These are phyloP conservation scores for Kwoniella mangroviensis DNA, from an alignment of 768 basidiomycete species.

Conservation along the genomic window DNA sequence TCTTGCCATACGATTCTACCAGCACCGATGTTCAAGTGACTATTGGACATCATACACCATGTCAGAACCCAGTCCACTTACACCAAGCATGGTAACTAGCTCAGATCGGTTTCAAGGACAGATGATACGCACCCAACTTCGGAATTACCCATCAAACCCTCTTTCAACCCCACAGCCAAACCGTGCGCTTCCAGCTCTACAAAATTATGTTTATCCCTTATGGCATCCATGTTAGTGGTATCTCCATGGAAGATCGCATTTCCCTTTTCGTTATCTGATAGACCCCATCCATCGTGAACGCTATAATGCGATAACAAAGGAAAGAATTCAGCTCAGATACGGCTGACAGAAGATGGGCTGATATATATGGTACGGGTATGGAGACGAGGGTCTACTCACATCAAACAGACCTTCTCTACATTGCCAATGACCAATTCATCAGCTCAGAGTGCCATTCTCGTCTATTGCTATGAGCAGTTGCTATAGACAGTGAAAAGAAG, in stretches of 20 bases:
- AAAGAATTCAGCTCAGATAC: too few species aligned
- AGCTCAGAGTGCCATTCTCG: not conserved
- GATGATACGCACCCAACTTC: constrained; percentile 86
- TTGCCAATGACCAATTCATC: not conserved
- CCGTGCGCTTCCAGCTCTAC: constrained; percentile 81
- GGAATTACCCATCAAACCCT: constrained; percentile 96
- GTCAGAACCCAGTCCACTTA: too few species aligned
- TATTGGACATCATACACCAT: too few species aligned
- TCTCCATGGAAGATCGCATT: constrained; percentile 84
- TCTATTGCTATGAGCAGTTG: not conserved
- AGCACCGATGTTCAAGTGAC: constrained; percentile 92
- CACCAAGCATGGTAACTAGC: too few species aligned
- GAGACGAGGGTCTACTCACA: constrained; percentile 63
- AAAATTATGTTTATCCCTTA: constrained; percentile 75
- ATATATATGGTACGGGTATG: too few species aligned
- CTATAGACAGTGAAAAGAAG: not conserved
- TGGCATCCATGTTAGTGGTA: constrained; percentile 86
- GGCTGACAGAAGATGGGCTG: too few species aligned
- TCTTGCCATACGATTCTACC: constrained; percentile 97
- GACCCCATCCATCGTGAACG: constrained; percentile 97
- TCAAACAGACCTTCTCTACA: constrained; percentile 81
- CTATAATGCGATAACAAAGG: constrained; percentile 23
- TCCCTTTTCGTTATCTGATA: constrained; percentile 71
- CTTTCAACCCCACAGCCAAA: constrained; percentile 86
- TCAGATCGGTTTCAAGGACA: too few species aligned